phyloP scores from a whole-genome alignment of 2,329 filamentous ascomycete species.

The Hyphodiscus sp. region DNA sequence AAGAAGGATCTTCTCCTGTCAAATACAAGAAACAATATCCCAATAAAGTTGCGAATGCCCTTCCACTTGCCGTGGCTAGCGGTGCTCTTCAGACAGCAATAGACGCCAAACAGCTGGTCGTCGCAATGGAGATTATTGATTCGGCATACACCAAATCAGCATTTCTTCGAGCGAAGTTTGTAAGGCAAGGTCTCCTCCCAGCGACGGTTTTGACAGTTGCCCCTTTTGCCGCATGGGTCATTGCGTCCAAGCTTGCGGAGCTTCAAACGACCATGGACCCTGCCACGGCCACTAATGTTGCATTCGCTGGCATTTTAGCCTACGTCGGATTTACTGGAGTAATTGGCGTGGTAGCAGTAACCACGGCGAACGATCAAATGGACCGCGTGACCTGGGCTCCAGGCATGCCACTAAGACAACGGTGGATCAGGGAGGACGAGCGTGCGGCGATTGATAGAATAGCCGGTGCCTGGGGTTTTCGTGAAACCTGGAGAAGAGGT shows the following conservation, averaged over 20 bases:
- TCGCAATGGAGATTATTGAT: slow-evolving; percentile 71
- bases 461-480: slow-evolving; percentile 87
- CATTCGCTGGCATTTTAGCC: slow-evolving; percentile 73
- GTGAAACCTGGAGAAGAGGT: slow-evolving; percentile 69
- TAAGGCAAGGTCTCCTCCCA: slow-evolving; percentile 58
- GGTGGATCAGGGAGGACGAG: slow-evolving; percentile 89
- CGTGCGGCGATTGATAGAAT: slow-evolving; percentile 79
- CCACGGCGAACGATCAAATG: slow-evolving; percentile 93
- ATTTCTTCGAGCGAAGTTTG: slow-evolving; percentile 59
- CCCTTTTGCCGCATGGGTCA: slow-evolving; percentile 62
- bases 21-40: slow-evolving; percentile 59
- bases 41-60: slow-evolving; percentile 61
- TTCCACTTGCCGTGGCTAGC: slow-evolving; percentile 64
- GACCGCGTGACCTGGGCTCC: slow-evolving; percentile 83
- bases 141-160: slow-evolving; percentile 61
- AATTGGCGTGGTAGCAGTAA: slow-evolving; percentile 75
- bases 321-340: slow-evolving; percentile 78
- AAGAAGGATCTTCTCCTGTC: slow-evolving; percentile 51
- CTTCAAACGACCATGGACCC: slow-evolving; percentile 74
- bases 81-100: slow-evolving; percentile 75
- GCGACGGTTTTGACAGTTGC: slow-evolving; percentile 47
- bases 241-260: slow-evolving; percentile 60
- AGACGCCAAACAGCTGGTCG: slow-evolving; percentile 66
- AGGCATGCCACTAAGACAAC: slow-evolving; percentile 70
- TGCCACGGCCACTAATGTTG: slow-evolving; percentile 65